Base-by-base conservation (phyloP, 2,329 filamentous ascomycete genomes). In the Rhinocladiella similis region DNA sequence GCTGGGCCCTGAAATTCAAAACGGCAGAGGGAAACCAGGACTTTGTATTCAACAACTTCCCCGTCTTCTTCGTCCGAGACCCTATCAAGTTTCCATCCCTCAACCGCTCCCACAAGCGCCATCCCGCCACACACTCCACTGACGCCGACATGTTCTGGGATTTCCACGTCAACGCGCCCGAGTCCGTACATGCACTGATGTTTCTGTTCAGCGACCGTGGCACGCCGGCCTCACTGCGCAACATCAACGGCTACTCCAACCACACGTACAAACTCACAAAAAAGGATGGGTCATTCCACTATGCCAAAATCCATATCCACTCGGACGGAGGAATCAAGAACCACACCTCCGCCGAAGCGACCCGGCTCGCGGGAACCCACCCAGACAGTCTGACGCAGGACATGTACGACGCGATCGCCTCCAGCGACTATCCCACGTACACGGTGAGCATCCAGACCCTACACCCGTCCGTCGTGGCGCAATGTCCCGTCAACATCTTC, bases 71-170 rank as follows among this genome's bases (percentile, higher is more conserved):
- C 73, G 67, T 90, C 16, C 72, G 77, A 27, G 87, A 90, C 60
- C 85, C 87, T 0, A 80, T 84, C 62, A 90, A 90, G 70, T 90
- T 89, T 68, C 87, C 87, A 19, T 76, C 86, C 66, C 86, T 89
- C 66, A 89, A 89, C 51, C 87, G 89, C 68, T 88, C 86, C 0
- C 87, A 90, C 69, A 90, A 90, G 77, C 79, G 87, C 14, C 77
- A 90, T 66, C 87, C 87, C 0, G 80, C 84, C 63, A 89, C 85
- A 3, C 84, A 90, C 67, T 72, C 89, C 5, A 85, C 83, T 47
- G 84, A 89, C 70, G 83, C 86, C n/a, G 86, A 83, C 50, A 83
- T 84, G 75, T 89, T 89, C 73, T 89, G 85, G 85, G 85, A 84
- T 61, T 84, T 82, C 59, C 73, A 83, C 35, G 80, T 78, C 38